These are phyloP conservation scores for Pseudopithomyces maydicus DNA, from an alignment of 2,329 filamentous ascomycete genomes.

Conservation along the genomic window DNA sequence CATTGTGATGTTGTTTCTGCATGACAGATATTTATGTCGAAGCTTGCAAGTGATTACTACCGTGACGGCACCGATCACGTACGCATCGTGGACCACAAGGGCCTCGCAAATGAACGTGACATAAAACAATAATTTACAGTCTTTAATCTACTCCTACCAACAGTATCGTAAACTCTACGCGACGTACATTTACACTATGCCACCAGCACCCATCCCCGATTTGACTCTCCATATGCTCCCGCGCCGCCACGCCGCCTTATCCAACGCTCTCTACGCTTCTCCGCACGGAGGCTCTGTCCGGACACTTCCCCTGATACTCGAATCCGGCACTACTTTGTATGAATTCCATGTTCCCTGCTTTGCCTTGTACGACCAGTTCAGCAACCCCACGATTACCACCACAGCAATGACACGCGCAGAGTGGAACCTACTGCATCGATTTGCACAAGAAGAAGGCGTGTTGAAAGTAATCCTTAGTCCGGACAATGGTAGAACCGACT, in stretches of 20 bases:
- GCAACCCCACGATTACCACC: not conserved
- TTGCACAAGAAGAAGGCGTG: constrained; percentile 1
- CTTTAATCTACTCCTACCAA: too few species aligned
- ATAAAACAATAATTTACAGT: too few species aligned
- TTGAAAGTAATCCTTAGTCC: constrained; percentile 1
- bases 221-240: not conserved
- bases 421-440: not conserved
- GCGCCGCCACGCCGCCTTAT: not conserved
- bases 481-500: not conserved
- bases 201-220: not conserved
- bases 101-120: too few species aligned
- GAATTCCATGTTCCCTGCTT: not conserved
- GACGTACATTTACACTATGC: not conserved
- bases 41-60: too few species aligned
- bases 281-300: not conserved
- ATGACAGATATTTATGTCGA: too few species aligned
- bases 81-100: too few species aligned
- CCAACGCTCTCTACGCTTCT: not conserved
- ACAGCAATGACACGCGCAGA: not conserved
- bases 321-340: not conserved
- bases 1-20: too few species aligned
- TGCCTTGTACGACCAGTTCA: not conserved
- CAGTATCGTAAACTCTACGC: not conserved
- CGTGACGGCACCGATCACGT: too few species aligned
- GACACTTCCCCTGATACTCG: not conserved